These are phyloP conservation scores for Pseudocercospora ulei DNA, from an alignment of 2,329 filamentous ascomycete genomes.

Conservation along the genomic window DNA sequence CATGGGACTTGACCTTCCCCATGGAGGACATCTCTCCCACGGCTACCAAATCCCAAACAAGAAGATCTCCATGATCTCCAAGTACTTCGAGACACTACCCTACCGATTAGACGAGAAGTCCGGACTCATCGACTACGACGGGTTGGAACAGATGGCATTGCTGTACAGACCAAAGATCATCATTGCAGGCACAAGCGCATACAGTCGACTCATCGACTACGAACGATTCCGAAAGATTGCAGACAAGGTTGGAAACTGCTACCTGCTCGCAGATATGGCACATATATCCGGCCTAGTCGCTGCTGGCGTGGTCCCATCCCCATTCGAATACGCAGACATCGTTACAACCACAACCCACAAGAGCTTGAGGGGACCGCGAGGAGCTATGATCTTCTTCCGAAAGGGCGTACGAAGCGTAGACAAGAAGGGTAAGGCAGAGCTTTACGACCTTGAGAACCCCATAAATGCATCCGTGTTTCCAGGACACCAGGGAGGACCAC, in stretches of 20 bases:
- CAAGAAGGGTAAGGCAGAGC: constrained; percentile 59
- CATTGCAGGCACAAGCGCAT: constrained; percentile 87
- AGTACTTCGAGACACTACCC: constrained; percentile 96
- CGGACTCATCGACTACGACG: constrained; percentile 89
- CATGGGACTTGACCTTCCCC: constrained; percentile 92
- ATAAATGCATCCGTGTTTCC: constrained; percentile 98
- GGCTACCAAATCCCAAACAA: constrained; percentile 92
- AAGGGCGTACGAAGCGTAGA: constrained; percentile 78
- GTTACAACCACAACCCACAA: constrained; percentile 99
- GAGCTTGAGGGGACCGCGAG: constrained; percentile 84
- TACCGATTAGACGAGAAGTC: constrained; percentile 86
- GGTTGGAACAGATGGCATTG: constrained; percentile 74
- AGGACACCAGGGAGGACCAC: constrained; percentile 92
- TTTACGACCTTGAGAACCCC: constrained; percentile 82
- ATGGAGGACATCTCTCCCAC: constrained; percentile 90
- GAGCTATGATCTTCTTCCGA: constrained; percentile 97
- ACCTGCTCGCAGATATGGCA: constrained; percentile 91
- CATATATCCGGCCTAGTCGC: constrained; percentile 93
- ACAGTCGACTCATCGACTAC: constrained; percentile 94
- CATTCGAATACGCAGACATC: constrained; percentile 82
- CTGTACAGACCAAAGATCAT: constrained; percentile 94
- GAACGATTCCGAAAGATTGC: constrained; percentile 80
- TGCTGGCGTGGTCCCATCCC: constrained; percentile 79
- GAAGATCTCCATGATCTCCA: constrained; percentile 98
- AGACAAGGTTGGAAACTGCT: constrained; percentile 74